Conservation (phyloP, 2,329 filamentous ascomycete species). For the Trichothecium sympodiale region DNA sequence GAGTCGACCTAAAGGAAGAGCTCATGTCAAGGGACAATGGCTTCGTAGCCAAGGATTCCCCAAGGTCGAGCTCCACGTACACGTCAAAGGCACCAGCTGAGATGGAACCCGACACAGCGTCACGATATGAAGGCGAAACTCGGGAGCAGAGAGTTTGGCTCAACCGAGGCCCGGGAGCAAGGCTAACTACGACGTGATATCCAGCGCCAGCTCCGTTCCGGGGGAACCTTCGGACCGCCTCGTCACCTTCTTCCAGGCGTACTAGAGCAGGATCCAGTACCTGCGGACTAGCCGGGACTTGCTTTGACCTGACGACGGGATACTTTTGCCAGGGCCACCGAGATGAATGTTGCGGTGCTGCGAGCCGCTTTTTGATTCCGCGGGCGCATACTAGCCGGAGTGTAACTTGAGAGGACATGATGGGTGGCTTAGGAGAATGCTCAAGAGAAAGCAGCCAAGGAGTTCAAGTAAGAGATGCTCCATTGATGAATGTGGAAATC, state of each 20-base stretch:
- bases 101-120: conserved; percentile 55
- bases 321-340: conserved; percentile 55
- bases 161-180: conserved; percentile 41
- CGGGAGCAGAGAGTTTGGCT: conserved; percentile 39
- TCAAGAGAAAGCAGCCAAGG: conserved; percentile 42
- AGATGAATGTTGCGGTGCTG: conserved; percentile 57
- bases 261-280: conserved; percentile 65
- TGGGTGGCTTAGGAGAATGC: conserved; percentile 51
- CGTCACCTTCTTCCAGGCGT: conserved; percentile 55
- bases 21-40: conserved; percentile 27
- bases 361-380: conserved; percentile 70
- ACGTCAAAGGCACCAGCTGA: conserved; percentile 59
- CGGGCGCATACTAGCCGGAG: conserved; percentile 59
- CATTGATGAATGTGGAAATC: conserved; percentile 33
- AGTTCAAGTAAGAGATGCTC: no score
- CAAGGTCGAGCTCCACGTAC: conserved; percentile 74
- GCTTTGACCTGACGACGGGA: conserved; percentile 57
- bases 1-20: no score
- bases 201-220: conserved; percentile 25
- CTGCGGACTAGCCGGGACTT: conserved; percentile 53
- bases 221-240: conserved; percentile 17
- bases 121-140: conserved; percentile 52
- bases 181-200: conserved; percentile 51
- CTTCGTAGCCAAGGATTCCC: conserved; percentile 43
- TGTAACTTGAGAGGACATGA: conserved; percentile 48